Evolutionary conservation across 768 basidiomycete species (phyloP).

Genomic region (Boletus rufocinnamomeus): DNA sequence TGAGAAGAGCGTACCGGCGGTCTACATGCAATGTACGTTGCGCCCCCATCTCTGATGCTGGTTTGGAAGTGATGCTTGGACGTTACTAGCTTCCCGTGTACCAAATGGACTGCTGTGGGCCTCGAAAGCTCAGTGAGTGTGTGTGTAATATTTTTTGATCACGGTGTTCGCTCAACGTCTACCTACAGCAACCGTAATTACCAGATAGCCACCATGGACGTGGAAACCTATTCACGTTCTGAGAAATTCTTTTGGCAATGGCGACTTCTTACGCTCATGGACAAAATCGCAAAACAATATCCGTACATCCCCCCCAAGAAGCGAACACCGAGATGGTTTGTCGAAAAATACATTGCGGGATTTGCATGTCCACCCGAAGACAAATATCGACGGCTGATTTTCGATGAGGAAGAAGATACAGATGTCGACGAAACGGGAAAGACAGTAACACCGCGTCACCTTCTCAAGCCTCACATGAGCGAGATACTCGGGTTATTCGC

Average conservation of each 20-base stretch:
- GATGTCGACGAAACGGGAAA: conserved; percentile 33
- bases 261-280: conserved; percentile 48
- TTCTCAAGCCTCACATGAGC: conserved; percentile 50
- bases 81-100: conserved; percentile 29
- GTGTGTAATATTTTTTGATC: neutral
- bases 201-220: conserved; percentile 48
- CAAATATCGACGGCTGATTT: conserved; percentile 37
- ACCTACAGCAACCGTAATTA: conserved; percentile 44
- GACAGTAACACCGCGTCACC: conserved; percentile 39
- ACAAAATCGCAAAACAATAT: conserved; percentile 43
- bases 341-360: conserved; percentile 41
- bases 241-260: conserved; percentile 54
- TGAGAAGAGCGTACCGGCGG: conserved; percentile 41
- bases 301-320: conserved; percentile 34
- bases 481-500: conserved; percentile 56
- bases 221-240: conserved; percentile 43
- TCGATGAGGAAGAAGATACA: conserved; percentile 34
- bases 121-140: conserved; percentile 33
- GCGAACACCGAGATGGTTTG: conserved; percentile 54
- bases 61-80: neutral
- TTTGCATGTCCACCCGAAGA: conserved; percentile 33
- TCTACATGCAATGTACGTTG: conserved; percentile 42
- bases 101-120: conserved; percentile 37
- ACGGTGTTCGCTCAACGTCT: conserved; percentile 11
- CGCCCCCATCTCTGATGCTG: neutral